phyloP scores from a whole-genome alignment of 2,329 filamentous ascomycete genomes.

The Berkeleyomyces rouxiae region DNA sequence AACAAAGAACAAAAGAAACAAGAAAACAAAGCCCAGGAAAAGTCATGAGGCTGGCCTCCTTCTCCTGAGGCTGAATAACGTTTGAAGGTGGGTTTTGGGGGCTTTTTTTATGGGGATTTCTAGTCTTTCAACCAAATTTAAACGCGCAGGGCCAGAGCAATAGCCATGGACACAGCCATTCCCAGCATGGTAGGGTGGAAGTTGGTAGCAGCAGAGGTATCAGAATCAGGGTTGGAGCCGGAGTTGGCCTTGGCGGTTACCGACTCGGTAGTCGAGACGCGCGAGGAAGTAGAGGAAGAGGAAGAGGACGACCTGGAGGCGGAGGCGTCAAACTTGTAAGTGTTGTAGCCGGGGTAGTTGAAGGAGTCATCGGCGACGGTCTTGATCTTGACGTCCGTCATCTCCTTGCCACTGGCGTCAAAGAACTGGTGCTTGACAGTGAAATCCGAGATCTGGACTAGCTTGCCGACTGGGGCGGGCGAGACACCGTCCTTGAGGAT shows the following conservation, averaged over 20 bases:
- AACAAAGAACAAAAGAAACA: neutral
- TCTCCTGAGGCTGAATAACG: no score
- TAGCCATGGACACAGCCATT: slow-evolving; percentile 12
- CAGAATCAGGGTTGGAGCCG: neutral
- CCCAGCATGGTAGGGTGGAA: slow-evolving; percentile 14
- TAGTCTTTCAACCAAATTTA: neutral
- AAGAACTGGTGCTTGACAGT: slow-evolving; percentile 32
- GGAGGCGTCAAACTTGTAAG: slow-evolving; percentile 15
- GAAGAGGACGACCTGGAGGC: slow-evolving; percentile 4
- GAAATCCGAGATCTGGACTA: slow-evolving; percentile 52
- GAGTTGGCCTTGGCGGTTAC: neutral
- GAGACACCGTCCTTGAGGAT: slow-evolving; percentile 64
- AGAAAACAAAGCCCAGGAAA: neutral
- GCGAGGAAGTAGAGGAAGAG: slow-evolving; percentile 3
- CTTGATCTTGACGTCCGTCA: slow-evolving; percentile 32
- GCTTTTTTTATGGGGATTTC: neutral
- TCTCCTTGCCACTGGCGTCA: slow-evolving; percentile 24
- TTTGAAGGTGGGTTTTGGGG: neutral
- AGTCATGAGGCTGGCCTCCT: neutral
- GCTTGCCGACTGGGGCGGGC: slow-evolving; percentile 44
- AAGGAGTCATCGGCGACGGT: slow-evolving; percentile 27
- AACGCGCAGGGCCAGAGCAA: slow-evolving; percentile 12
- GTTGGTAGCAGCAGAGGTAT: slow-evolving; percentile 7
- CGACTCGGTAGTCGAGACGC: slow-evolving; percentile 5
- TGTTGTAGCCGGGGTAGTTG: slow-evolving; percentile 31